A percentile compares a stretch with the other conserved stretches of the same genome.
phyloP scores from a whole-genome alignment of 2,329 filamentous ascomycete genomes.

The Stenocarpella maydis region DNA sequence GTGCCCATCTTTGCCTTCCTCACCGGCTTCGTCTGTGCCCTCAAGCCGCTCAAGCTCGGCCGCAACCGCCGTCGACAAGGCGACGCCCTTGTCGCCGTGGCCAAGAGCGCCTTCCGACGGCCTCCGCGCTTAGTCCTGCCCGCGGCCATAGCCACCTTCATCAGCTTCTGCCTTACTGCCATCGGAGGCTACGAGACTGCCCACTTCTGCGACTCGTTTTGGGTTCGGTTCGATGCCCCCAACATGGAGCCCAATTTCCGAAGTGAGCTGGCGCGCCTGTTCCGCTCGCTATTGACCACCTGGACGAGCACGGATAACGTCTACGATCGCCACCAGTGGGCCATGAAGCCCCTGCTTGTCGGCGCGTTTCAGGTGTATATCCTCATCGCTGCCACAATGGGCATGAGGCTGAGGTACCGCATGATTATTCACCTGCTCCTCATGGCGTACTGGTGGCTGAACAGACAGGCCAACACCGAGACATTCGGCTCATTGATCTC shows the following conservation, averaged over 20 bases:
- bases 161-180: constrained; percentile 58
- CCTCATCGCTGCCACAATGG: constrained; percentile 54
- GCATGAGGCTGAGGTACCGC: constrained; percentile 57
- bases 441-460: constrained; percentile 58
- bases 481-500: constrained; percentile 62
- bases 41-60: constrained; percentile 61
- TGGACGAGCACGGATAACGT: constrained; percentile 61
- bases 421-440: constrained; percentile 54
- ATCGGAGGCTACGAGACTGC: constrained; percentile 57
- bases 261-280: constrained; percentile 53
- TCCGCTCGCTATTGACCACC: constrained; percentile 53
- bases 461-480: constrained; percentile 56
- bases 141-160: constrained; percentile 57
- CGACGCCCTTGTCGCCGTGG: constrained; percentile 54
- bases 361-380: constrained; percentile 61
- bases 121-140: constrained; percentile 60
- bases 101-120: constrained; percentile 62
- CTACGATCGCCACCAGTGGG: constrained; percentile 65
- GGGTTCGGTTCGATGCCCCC: constrained; percentile 59
- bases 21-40: constrained; percentile 63
- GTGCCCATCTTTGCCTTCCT: constrained; percentile 65
- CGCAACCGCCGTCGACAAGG: constrained; percentile 53
- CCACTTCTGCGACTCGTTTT: constrained; percentile 56
- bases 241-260: constrained; percentile 51
- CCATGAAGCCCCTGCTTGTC: constrained; percentile 56